These are phyloP conservation scores for Suaeda aralocaspica DNA, from an alignment of 148 eudicot species.

Conservation along the genomic window DNA sequence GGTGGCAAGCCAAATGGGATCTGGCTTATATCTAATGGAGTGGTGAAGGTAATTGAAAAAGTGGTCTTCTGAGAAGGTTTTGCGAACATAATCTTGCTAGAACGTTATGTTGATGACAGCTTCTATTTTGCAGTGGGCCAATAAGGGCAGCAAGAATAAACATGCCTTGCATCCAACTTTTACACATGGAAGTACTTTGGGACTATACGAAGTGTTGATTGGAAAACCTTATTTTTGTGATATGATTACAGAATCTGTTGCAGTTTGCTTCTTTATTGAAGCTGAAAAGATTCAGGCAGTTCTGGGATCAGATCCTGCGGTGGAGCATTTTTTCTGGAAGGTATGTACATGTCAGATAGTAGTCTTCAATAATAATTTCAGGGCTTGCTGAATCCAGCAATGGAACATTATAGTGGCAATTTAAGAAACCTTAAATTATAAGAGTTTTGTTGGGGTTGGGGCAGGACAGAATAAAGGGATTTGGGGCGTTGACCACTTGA, in stretches of 20 bases:
- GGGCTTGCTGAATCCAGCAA: neutral
- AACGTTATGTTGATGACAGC: conserved; percentile 1
- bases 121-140: conserved; percentile 64
- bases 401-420: neutral
- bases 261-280: conserved; percentile 75
- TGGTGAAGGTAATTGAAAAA: conserved; percentile 61
- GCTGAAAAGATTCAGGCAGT: conserved; percentile 54
- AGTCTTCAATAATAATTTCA: neutral
- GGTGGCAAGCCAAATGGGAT: conserved; percentile 75
- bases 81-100: neutral
- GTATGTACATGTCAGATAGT: conserved; percentile 30
- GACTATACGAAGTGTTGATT: conserved; percentile 76
- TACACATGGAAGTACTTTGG: conserved; percentile 87
- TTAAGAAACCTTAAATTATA: neutral
- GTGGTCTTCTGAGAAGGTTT: neutral
- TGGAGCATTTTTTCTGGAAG: conserved; percentile 92
- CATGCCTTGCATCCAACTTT: conserved; percentile 74
- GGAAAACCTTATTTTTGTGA: conserved; percentile 86
- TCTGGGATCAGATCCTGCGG: conserved; percentile 56
- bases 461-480: neutral
- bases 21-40: conserved; percentile 88
- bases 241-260: conserved; percentile 77
- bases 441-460: too few species aligned
- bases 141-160: conserved; percentile 48
- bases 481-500: too few species aligned